A percentile compares a stretch with the other conserved stretches of the same genome.
These are phyloP conservation scores for Teratosphaeria destructans DNA, from an alignment of 2,329 filamentous ascomycete genomes.

Conservation along the genomic window DNA sequence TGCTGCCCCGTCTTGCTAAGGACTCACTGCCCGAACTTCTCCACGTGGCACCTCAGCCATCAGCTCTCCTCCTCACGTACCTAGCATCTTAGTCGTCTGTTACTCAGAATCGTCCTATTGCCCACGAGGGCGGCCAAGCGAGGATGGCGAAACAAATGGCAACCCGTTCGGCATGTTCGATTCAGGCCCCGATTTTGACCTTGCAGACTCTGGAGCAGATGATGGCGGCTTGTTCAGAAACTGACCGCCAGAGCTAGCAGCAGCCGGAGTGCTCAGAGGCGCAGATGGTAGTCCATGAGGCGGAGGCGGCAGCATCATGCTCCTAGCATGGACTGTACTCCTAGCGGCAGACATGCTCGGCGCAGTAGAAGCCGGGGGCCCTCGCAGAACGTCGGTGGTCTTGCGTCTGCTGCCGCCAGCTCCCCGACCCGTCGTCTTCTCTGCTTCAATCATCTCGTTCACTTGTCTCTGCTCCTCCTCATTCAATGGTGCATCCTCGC, in stretches of 20 bases:
- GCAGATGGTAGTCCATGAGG: not conserved
- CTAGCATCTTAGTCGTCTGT: not conserved
- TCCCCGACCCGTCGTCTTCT: not conserved
- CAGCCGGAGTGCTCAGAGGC: not conserved
- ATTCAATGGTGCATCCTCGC: conserved; percentile 21
- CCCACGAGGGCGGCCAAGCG: not conserved
- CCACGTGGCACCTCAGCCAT: not conserved
- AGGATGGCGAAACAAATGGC: not conserved
- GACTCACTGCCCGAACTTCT: no score
- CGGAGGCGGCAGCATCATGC: not conserved
- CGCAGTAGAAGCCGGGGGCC: not conserved
- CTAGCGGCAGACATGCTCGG: not conserved
- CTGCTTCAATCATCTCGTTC: conserved; percentile 11
- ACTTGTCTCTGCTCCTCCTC: conserved; percentile 22
- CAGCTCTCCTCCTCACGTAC: not conserved
- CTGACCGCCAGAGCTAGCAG: not conserved
- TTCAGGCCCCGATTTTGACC: not conserved
- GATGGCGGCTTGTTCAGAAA: not conserved
- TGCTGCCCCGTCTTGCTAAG: no score
- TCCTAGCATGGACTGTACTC: not conserved
- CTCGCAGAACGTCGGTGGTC: not conserved
- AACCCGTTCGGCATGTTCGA: not conserved
- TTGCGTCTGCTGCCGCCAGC: not conserved
- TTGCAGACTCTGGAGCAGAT: not conserved
- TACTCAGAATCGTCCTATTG: not conserved